Percentiles rank a stretch among this genome's conserved stretches.
Conservation (phyloP, 805 yeast species). For the Metschnikowia anglica region DNA sequence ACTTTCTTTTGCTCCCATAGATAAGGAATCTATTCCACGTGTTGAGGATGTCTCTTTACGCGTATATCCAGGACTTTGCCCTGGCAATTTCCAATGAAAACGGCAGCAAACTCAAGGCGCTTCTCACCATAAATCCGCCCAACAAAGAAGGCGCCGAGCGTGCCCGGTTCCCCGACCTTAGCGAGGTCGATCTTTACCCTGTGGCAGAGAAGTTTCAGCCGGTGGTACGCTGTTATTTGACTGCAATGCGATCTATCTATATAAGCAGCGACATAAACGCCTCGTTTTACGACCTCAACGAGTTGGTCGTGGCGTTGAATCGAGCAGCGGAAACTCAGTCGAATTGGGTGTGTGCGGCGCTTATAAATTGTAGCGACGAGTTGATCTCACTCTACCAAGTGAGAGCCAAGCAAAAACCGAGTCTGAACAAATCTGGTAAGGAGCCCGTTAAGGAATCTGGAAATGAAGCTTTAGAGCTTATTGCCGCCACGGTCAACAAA, state of each 20-base stretch:
- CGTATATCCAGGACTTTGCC: constrained; percentile 25
- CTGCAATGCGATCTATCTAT: constrained; percentile 36
- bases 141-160: constrained; percentile 30
- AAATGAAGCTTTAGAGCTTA: constrained; percentile 40
- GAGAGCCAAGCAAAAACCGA: constrained; percentile 26
- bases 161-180: constrained; percentile 36
- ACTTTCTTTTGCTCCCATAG: too few relatives aligned
- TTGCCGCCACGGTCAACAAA: constrained; percentile 65
- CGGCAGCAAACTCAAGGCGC: constrained; percentile 20
- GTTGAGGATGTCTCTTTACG: constrained; percentile 20
- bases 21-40: too few relatives aligned
- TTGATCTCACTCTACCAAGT: constrained; percentile 42
- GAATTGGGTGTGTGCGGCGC: constrained; percentile 50
- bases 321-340: constrained; percentile 53
- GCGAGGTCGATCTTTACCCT: constrained; percentile 40
- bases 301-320: constrained; percentile 46
- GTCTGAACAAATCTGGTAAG: constrained; percentile 23
- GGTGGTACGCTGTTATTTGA: constrained; percentile 29
- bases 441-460: constrained; percentile 8
- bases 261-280: constrained; percentile 32
- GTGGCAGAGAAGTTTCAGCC: constrained; percentile 38
- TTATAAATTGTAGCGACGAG: constrained; percentile 42
- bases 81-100: constrained; percentile 23
- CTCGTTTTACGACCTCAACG: constrained; percentile 37
- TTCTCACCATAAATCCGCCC: constrained; percentile 38